Evolutionary conservation across 176 grass and related monocot genomes (phyloP).

Genomic region (Luzula sylvatica): DNA sequence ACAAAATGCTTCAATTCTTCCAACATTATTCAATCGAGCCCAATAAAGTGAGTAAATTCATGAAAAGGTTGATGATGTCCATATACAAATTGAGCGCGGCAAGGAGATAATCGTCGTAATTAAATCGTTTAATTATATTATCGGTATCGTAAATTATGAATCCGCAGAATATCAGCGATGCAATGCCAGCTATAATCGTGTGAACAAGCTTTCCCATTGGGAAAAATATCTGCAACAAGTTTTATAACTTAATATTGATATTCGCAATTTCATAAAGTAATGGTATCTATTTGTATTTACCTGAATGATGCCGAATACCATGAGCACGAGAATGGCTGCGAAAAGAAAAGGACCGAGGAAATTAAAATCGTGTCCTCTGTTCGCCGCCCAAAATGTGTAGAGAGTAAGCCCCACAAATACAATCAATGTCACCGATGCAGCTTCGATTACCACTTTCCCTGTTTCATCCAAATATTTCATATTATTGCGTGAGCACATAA

Average conservation of each 20-base stretch:
- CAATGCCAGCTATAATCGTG: conserved; percentile 36
- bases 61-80: no score
- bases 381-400: conserved; percentile 52
- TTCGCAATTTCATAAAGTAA: neutral
- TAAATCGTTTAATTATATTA: conserved; percentile 40
- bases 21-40: no score
- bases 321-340: conserved; percentile 23
- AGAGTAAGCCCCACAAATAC: conserved; percentile 36
- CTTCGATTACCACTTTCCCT: conserved; percentile 44
- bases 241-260: neutral
- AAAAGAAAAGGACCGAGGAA: conserved; percentile 50
- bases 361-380: conserved; percentile 35
- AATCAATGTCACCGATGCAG: conserved; percentile 32
- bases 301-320: conserved; percentile 42
- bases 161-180: conserved; percentile 33
- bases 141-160: conserved; percentile 51
- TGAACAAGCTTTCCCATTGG: conserved; percentile 25
- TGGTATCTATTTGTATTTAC: no score
- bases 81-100: conserved; percentile 22
- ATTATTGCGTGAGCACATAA: no score
- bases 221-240: conserved; percentile 27
- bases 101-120: conserved; percentile 38
- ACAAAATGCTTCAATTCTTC: no score
- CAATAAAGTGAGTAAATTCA: no score
- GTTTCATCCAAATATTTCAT: no score